Evolutionary conservation across 345 rosid species (phyloP).

Genomic region (Acer saccharum): DNA sequence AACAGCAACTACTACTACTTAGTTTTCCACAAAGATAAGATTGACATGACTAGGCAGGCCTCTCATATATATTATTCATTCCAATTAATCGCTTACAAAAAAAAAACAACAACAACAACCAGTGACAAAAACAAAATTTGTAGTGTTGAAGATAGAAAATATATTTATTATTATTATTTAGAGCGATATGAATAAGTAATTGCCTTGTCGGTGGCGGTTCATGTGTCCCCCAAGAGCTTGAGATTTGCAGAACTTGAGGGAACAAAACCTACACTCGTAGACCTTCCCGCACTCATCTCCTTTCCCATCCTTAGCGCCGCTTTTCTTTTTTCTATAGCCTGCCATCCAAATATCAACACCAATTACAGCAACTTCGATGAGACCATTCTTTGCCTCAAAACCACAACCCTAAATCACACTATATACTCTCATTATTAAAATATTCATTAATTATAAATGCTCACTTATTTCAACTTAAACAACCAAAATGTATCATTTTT

Average conservation of each 20-base stretch:
- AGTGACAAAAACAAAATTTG: no score
- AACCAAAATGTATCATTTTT: neutral
- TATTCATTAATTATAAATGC: no score
- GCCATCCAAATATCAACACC: conserved; percentile 25
- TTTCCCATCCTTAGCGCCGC: conserved; percentile 72
- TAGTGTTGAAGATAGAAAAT: no score
- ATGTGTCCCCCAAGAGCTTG: conserved; percentile 99
- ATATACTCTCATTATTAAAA: no score
- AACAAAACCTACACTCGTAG: conserved; percentile 98
- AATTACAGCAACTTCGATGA: conserved; percentile 43
- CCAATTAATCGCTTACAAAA: no score
- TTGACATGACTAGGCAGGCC: no score
- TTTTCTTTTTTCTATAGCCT: conserved; percentile 62
- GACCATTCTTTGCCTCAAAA: conserved; percentile 37
- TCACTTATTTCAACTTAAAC: neutral
- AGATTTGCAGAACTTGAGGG: conserved; percentile 99
- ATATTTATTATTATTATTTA: no score
- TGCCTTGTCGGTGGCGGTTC: conserved; percentile 99
- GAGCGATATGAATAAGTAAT: no score
- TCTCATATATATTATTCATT: no score
- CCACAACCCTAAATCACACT: conserved; percentile 32
- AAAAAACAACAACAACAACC: no score
- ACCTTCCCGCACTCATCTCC: conserved; percentile 78
- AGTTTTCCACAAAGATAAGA: conserved; percentile 3
- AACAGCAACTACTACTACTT: neutral